Base-by-base conservation (phyloP, 768 basidiomycete species). In the Daedaleopsis nitida region DNA sequence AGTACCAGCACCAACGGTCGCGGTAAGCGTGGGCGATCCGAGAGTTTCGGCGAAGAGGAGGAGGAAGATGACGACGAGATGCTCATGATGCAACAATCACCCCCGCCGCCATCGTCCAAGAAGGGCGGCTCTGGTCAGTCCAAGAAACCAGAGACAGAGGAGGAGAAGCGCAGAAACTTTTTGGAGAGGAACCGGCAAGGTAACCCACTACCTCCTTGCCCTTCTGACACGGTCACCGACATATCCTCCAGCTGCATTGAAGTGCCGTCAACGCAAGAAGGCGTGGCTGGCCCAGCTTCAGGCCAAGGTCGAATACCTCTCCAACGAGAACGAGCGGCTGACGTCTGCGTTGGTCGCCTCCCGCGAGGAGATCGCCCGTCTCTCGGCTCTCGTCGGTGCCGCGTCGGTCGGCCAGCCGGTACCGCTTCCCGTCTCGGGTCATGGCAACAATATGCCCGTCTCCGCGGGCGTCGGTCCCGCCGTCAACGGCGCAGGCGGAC, bases 241-340 rank as follows among this genome's bases (percentile, higher is more conserved):
- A 64, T 51, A 12, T 56, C 1, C 67, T 35, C 42, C 68, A 98
- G 96, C 97, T 63, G 97, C 97, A 7, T 86, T 98, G 66, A 98
- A 98, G 78, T 99, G 97, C 76, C 94, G 97, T 38, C 97, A 99
- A 72, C 91, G 97, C 60, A 99, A 99, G 77, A 99, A 99, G 75
- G 94, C 94, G 5, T 99, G 97, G 97, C 84, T 98, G 14, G 83
- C 87, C 32, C 88, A 92, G 64, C 81, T 99, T 17, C 97, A 99
- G 74, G 86, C 89, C 43, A 96, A 96, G 70, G 94, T 96, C 75
- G 97, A 99, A 72, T 91, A 80, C 66, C 84, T 99, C 43, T 80
- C 83, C n/a, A 86, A 89, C 65, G 97, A 99, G 76, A 99, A 99
- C 76, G 96, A 98, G 73, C 87, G 93, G 23, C 86, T 99, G 24